Evolutionary conservation across 108 stramenopile genomes (phyloP).

Genomic region (Epithemia pelagica): DNA sequence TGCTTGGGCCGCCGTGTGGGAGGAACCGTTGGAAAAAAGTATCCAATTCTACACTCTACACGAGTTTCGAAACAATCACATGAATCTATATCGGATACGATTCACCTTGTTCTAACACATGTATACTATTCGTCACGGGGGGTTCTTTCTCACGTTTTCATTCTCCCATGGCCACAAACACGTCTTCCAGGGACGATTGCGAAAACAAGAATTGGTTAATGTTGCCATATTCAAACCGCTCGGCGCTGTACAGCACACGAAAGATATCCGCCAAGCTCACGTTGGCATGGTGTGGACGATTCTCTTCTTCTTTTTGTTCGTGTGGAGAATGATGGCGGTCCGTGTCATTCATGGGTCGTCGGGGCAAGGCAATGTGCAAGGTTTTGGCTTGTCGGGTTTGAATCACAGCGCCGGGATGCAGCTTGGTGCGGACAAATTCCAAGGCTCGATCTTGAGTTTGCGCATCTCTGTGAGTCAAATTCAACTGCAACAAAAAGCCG

Average conservation of each 20-base stretch:
- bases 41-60: no score
- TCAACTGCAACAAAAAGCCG: conserved; percentile 44
- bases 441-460: conserved; percentile 28
- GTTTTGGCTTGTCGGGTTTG: conserved; percentile 43
- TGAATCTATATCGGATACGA: no score
- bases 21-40: no score
- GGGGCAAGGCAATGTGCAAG: conserved; percentile 37
- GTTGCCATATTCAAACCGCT: conserved; percentile 25
- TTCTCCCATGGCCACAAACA: conserved; percentile 48
- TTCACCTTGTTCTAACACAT: no score
- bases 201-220: conserved; percentile 57
- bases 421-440: conserved; percentile 24
- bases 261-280: conserved; percentile 32
- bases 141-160: no score
- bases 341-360: no score
- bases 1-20: no score
- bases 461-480: conserved; percentile 24
- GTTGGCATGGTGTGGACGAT: conserved; percentile 8
- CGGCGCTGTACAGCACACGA: conserved; percentile 28
- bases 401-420: conserved; percentile 36
- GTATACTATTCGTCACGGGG: no score
- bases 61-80: no score
- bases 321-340: no score
- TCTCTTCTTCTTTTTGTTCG: no score
- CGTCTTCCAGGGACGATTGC: conserved; percentile 54